Conservation (phyloP, 2,329 filamentous ascomycete genomes). For the Thielaviopsis ethacetica region DNA sequence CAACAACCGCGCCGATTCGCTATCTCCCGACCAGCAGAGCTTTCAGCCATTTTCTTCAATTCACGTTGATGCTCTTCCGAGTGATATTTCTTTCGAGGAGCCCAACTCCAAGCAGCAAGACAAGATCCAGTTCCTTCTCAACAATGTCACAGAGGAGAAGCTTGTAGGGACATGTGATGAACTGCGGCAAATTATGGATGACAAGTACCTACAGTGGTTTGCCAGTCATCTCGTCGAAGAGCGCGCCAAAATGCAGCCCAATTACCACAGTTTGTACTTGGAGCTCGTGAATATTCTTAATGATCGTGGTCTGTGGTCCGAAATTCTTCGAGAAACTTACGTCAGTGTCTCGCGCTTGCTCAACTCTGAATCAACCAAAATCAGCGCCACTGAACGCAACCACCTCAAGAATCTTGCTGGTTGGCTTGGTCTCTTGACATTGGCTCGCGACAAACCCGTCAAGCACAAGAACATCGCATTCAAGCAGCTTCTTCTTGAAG, state of each 20-base stretch:
- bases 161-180: conserved; percentile 71
- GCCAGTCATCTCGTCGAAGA: conserved; percentile 89
- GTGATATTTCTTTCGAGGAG: conserved; percentile 54
- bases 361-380: conserved; percentile 76
- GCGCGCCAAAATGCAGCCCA: conserved; percentile 91
- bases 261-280: conserved; percentile 87
- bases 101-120: conserved; percentile 76
- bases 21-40: conserved; percentile 34
- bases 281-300: conserved; percentile 74
- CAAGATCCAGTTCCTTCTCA: conserved; percentile 87
- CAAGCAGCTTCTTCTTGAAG: conserved; percentile 86
- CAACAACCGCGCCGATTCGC: conserved; percentile 17
- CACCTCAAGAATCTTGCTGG: conserved; percentile 86
- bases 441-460: conserved; percentile 88
- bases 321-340: conserved; percentile 88
- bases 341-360: conserved; percentile 71
- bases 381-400: conserved; percentile 66
- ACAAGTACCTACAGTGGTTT: conserved; percentile 88
- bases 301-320: conserved; percentile 62
- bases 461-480: conserved; percentile 95
- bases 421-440: conserved; percentile 85
- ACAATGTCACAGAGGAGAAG: conserved; percentile 88
- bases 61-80: conserved; percentile 52
- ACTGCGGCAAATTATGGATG: conserved; percentile 60
- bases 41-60: conserved; percentile 62